Base-by-base conservation (phyloP, 2,329 filamentous ascomycete genomes). In the Hyphodiscus sp. region DNA sequence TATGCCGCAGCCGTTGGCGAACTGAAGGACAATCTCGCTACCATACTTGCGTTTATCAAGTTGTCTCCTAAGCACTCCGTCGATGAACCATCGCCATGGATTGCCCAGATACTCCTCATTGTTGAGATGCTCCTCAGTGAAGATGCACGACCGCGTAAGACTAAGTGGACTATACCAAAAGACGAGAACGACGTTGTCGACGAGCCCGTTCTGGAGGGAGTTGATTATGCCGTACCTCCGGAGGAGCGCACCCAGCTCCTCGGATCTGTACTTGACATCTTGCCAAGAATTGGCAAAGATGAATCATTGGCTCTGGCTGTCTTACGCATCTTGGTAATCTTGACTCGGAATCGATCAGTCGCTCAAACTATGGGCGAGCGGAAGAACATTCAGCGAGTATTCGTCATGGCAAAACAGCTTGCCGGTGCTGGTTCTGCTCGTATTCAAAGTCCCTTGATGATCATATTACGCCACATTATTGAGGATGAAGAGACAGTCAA, bases 391-490 rank as follows among this genome's bases (percentile, higher is more conserved):
- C 89, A 94, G 66, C 82, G 90, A 26, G 76, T 99, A 20, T 97
- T 99, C 70, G 81, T 96, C 49, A 96, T 97, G 89, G 84, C 92
- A 53, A 95, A 95, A 69, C 92, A 97, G 68, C 81, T 97, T 55
- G 85, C 89, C 19, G 88, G 87, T 23, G 80, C 84, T 29, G 87
- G 88, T 7, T 88, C 90, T 29, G 81, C 87, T 51, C 85, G 86
- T 51, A 79, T 99, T 10, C 81, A 86, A 57, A 79, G 79, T 57
- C 67, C 67, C 33, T 47, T 69, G 30, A 86, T 97, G 79, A 80
- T 92, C 13, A 86, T 96, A 50, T 74, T 99, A 44, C 85, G 95
- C 42, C 94, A 99, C 66, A 86, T 99, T 59, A 82, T 97, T 51
- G 94, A 99, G 70, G 95, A 99, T 65, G 90, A 96, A 48, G 86